phyloP scores from a whole-genome alignment of 164 flowering plant species.

The Tetrastigma voinierianum region DNA sequence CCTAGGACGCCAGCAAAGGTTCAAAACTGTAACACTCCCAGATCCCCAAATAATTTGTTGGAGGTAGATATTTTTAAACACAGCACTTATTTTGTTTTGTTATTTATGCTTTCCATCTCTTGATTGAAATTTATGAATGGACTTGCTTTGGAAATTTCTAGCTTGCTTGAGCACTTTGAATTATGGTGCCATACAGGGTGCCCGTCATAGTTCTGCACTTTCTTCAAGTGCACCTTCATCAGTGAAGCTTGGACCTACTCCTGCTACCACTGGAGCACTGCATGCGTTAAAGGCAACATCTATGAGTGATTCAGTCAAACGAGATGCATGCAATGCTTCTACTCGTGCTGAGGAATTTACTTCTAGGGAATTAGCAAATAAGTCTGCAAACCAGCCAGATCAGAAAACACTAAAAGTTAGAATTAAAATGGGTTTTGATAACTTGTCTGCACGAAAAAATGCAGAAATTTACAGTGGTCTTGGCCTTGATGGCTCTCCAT shows the following conservation, averaged over 20 bases:
- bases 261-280: slow-evolving; percentile 17
- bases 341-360: slow-evolving; percentile 25
- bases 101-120: neutral
- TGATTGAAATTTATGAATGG: neutral
- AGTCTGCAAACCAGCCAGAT: slow-evolving; percentile 29
- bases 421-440: slow-evolving; percentile 71
- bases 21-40: slow-evolving; percentile 22
- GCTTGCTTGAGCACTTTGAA: slow-evolving; percentile 3
- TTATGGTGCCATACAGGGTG: slow-evolving; percentile 30
- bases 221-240: slow-evolving; percentile 28
- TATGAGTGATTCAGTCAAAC: slow-evolving; percentile 18
- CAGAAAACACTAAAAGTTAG: slow-evolving; percentile 77
- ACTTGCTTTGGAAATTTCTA: slow-evolving; percentile 3
- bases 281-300: slow-evolving; percentile 17
- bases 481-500: slow-evolving; percentile 70
- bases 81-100: neutral
- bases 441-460: slow-evolving; percentile 48
- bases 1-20: slow-evolving; percentile 41
- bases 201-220: slow-evolving; percentile 21
- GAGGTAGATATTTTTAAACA: slow-evolving; percentile 37
- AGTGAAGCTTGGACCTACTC: slow-evolving; percentile 25
- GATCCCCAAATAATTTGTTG: slow-evolving; percentile 41
- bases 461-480: slow-evolving; percentile 85
- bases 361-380: slow-evolving; percentile 33
- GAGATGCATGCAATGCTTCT: slow-evolving; percentile 13